Conservation (phyloP, 1,284 basidiomycete species). For the Heterobasidion irregulare region DNA sequence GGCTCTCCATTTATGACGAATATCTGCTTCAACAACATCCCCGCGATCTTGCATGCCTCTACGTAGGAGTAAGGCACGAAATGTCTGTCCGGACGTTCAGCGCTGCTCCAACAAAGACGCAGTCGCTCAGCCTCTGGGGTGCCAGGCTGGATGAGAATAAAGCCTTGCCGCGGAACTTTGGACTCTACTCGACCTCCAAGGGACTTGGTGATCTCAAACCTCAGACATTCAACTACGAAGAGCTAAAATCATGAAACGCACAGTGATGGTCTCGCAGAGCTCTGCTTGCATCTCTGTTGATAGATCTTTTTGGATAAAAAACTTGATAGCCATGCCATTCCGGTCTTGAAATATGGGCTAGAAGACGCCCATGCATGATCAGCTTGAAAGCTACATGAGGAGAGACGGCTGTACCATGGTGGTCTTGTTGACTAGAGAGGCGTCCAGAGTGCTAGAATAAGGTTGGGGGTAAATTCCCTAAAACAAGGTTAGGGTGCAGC, state of each 20-base stretch:
- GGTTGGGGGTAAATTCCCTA: slow-evolving; percentile 16
- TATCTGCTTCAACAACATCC: slow-evolving; percentile 63
- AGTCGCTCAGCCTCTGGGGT: slow-evolving; percentile 66
- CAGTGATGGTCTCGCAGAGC: slow-evolving; percentile 60
- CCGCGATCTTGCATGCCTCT: slow-evolving; percentile 68
- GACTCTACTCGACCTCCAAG: slow-evolving; percentile 67
- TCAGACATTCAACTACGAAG: slow-evolving; percentile 3
- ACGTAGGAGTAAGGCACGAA: slow-evolving; percentile 75
- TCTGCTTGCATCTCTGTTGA: slow-evolving; percentile 56
- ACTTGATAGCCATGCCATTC: slow-evolving; percentile 60
- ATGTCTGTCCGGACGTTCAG: slow-evolving; percentile 60
- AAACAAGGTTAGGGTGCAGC: slow-evolving; percentile 23
- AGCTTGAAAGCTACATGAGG: not conserved
- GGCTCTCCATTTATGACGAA: slow-evolving; percentile 55
- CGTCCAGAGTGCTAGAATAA: slow-evolving; percentile 9
- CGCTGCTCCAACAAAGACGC: slow-evolving; percentile 54
- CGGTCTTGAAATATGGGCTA: slow-evolving; percentile 62
- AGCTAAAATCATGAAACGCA: slow-evolving; percentile 22
- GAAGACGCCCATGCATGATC: not conserved
- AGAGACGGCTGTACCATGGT: slow-evolving; percentile 7
- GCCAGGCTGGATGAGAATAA: slow-evolving; percentile 58
- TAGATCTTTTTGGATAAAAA: slow-evolving; percentile 76
- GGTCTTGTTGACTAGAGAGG: not conserved
- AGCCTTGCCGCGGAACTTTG: slow-evolving; percentile 69
- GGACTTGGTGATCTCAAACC: slow-evolving; percentile 27